A percentile compares a stretch with the other conserved stretches of the same genome.
Evolutionary conservation across 257 asterid species (phyloP).

Genomic region (Solanum chiquidenum): DNA sequence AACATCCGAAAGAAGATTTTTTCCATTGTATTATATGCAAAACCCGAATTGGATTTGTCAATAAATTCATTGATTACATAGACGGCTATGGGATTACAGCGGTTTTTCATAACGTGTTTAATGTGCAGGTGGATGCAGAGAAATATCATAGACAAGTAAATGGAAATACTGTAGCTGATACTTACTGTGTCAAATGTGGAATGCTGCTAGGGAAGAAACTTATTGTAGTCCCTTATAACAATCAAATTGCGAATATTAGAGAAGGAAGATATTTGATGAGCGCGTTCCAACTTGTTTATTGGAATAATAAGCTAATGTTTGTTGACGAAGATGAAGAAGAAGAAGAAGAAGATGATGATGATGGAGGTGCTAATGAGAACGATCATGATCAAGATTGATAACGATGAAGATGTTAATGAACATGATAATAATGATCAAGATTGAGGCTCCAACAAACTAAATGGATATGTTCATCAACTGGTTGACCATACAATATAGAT

Average conservation of each 20-base stretch:
- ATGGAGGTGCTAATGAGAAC: too few relatives aligned
- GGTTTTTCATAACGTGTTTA: neutral
- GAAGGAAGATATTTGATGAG: neutral
- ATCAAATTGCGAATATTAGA: too few relatives aligned
- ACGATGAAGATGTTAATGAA: neutral
- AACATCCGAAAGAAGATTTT: neutral
- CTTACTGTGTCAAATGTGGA: neutral
- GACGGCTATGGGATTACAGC: neutral
- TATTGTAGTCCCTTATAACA: neutral
- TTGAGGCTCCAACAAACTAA: neutral
- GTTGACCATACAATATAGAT: neutral
- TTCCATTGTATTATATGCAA: neutral
- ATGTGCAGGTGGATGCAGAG: neutral
- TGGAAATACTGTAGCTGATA: neutral
- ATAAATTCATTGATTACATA: neutral
- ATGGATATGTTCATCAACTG: neutral
- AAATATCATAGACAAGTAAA: neutral
- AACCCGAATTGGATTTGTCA: neutral
- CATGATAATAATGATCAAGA: neutral
- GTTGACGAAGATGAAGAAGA: too few relatives aligned
- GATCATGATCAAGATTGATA: neutral
- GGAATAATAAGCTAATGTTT: neutral
- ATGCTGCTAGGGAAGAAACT: neutral
- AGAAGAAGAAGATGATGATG: neutral
- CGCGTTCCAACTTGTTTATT: neutral